Evolutionary conservation across 176 grass and related monocot species (phyloP).

Genomic region (Canna indica): DNA sequence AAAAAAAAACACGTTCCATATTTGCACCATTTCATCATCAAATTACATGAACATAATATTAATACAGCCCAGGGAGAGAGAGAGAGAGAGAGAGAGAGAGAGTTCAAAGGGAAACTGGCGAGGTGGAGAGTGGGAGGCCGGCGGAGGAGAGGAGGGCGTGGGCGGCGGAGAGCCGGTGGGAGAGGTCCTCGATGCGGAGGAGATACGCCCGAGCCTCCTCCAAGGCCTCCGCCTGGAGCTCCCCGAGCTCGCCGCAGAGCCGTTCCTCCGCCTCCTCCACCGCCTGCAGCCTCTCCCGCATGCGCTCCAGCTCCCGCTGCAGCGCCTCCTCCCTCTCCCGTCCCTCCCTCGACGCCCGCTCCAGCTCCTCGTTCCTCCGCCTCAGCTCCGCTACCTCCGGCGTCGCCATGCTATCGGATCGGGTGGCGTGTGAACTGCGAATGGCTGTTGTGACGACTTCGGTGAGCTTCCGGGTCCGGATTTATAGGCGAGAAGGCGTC

Average conservation of each 20-base stretch:
- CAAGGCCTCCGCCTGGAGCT: conserved; percentile 27
- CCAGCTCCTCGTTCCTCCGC: conserved; percentile 29
- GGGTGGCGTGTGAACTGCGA: too few relatives aligned
- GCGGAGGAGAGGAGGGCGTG: neutral
- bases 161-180: neutral
- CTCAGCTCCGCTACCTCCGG: conserved; percentile 8
- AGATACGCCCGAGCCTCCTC: conserved; percentile 9
- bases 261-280: conserved; percentile 39
- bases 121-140: conserved; percentile 2
- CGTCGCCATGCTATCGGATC: neutral
- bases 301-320: conserved; percentile 12
- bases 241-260: conserved; percentile 22
- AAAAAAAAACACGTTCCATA: too few relatives aligned
- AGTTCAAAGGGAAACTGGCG: too few relatives aligned
- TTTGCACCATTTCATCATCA: too few relatives aligned
- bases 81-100: too few relatives aligned
- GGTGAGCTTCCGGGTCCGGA: neutral
- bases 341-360: conserved; percentile 21
- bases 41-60: too few relatives aligned
- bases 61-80: too few relatives aligned
- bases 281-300: neutral
- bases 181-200: conserved; percentile 11
- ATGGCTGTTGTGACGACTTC: too few relatives aligned
- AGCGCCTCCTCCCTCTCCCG: conserved; percentile 18
- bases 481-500: neutral